Evolutionary conservation across 2,329 filamentous ascomycete genomes (phyloP).

Genomic region (Colletotrichum sp.): DNA sequence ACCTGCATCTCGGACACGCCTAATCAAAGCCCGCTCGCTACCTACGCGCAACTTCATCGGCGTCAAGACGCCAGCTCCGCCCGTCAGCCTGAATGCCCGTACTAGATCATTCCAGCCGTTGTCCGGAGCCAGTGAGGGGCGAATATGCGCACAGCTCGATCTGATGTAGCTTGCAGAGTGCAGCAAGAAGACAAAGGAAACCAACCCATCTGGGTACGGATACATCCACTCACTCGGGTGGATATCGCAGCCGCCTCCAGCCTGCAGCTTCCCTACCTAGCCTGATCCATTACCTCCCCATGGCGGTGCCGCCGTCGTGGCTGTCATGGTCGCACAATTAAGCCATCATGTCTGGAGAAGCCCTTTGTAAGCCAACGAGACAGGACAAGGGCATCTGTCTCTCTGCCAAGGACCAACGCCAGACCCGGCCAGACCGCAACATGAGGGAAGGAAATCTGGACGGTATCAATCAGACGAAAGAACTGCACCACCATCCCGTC

Average conservation of each 20-base stretch:
- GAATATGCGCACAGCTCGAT: not conserved
- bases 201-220: not conserved
- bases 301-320: not conserved
- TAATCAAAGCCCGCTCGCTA: not conserved
- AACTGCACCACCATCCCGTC: slow-evolving; percentile 5
- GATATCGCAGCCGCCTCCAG: not conserved
- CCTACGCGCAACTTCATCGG: not conserved
- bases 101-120: slow-evolving; percentile 1
- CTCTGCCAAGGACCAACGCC: slow-evolving; percentile 4
- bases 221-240: not conserved
- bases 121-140: slow-evolving; percentile 6
- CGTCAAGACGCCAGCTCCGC: not conserved
- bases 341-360: not conserved
- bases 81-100: not conserved
- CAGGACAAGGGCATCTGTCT: not conserved
- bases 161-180: not conserved
- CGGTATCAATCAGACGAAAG: slow-evolving; percentile 20
- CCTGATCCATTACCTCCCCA: not conserved
- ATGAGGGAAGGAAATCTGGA: not conserved
- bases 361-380: not conserved
- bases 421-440: slow-evolving; percentile 1
- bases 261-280: not conserved
- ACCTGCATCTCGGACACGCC: slow-evolving; percentile 1
- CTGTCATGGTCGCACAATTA: not conserved
- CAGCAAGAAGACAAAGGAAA: not conserved